Conservation (phyloP, 106 monocot genomes). For the Acorus gramineus region DNA sequence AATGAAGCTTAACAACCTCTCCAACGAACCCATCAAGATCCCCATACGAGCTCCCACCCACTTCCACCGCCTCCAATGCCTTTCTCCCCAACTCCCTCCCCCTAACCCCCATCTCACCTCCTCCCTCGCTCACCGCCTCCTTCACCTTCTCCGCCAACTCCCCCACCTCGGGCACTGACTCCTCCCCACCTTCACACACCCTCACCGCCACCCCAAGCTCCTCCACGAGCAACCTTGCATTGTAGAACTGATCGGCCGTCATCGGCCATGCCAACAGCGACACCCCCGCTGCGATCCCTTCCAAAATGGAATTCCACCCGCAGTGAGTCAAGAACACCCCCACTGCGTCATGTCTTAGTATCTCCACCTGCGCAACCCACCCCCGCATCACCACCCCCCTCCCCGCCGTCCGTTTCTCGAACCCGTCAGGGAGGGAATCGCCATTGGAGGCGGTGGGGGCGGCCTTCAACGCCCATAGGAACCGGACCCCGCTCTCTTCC, state of each 20-base stretch:
- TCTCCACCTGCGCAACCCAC: constrained; percentile 40
- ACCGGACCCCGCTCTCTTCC: constrained; percentile 28
- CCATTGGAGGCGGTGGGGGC: not conserved
- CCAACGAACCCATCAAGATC: constrained; percentile 24
- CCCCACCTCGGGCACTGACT: constrained; percentile 15
- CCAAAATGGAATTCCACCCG: constrained; percentile 66
- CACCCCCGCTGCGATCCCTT: constrained; percentile 35
- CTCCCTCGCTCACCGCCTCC: constrained; percentile 2
- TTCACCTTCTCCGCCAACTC: constrained; percentile 17
- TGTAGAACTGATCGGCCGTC: constrained; percentile 45
- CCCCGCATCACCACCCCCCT: constrained; percentile 27
- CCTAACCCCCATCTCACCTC: not conserved
- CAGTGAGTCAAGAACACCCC: constrained; percentile 59
- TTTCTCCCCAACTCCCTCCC: constrained; percentile 11
- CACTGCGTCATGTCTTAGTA: constrained; percentile 33
- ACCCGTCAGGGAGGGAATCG: not conserved
- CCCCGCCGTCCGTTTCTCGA: constrained; percentile 6
- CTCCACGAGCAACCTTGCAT: constrained; percentile 33
- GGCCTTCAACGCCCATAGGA: constrained; percentile 15
- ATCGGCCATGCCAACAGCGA: constrained; percentile 53
- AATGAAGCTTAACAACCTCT: not conserved
- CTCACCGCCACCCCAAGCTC: constrained; percentile 21
- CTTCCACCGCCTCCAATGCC: constrained; percentile 19
- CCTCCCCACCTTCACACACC: constrained; percentile 13
- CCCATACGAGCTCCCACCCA: constrained; percentile 31